These are phyloP conservation scores for Akanthomyces muscarius DNA, from an alignment of 2,329 filamentous ascomycete species.

Conservation along the genomic window DNA sequence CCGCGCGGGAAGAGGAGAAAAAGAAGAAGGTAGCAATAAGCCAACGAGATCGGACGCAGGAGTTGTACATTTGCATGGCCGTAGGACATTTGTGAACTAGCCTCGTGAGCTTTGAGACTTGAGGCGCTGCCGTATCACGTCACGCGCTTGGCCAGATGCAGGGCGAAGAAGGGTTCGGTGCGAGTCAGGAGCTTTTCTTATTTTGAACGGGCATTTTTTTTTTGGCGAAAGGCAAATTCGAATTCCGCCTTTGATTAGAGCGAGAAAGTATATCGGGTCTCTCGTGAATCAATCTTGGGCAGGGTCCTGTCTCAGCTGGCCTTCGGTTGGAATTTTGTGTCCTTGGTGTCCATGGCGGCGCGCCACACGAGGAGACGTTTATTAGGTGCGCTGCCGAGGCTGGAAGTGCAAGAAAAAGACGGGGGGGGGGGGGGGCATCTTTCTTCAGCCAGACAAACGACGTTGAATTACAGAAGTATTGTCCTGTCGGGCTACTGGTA, in stretches of 20 bases:
- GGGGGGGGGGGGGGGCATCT: not conserved
- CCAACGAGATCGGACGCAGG: slow-evolving; percentile 14
- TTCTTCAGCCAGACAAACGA: not conserved
- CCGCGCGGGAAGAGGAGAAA: not conserved
- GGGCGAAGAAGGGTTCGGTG: not conserved
- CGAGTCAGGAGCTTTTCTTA: not conserved
- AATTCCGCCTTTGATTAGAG: not conserved
- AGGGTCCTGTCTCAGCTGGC: slow-evolving; percentile 10
- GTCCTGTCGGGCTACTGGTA: not conserved
- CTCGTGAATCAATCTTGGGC: not conserved
- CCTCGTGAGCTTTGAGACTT: not conserved
- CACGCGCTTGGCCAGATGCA: not conserved
- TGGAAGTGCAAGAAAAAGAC: not conserved
- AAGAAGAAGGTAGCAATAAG: not conserved
- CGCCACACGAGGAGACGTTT: not conserved
- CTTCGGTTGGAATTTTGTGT: slow-evolving; percentile 1
- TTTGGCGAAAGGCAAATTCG: not conserved
- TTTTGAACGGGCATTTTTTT: not conserved
- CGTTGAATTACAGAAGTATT: not conserved
- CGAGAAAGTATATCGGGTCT: slow-evolving; percentile 1
- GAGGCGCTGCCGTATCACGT: not conserved
- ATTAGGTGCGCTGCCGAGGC: not conserved
- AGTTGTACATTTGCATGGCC: slow-evolving; percentile 9
- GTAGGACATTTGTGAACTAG: not conserved
- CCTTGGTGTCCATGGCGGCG: not conserved